Conservation (phyloP, 768 basidiomycete species). For the Filobasidium floriforme region DNA sequence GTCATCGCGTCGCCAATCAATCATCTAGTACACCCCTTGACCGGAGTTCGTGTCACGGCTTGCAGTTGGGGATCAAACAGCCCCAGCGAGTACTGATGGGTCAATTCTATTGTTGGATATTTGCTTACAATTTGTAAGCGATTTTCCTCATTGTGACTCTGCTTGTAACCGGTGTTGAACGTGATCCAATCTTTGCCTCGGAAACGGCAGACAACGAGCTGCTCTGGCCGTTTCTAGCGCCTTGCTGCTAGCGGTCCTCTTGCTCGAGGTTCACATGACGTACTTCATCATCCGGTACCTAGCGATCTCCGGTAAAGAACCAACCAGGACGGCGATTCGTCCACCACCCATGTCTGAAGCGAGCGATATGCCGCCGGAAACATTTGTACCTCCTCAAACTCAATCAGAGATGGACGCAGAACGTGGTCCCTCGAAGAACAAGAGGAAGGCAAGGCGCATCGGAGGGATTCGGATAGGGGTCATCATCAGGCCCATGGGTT, state of each 20-base stretch:
- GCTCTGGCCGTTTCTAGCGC: neutral
- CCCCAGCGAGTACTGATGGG: neutral
- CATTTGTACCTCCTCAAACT: neutral
- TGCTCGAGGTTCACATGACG: neutral
- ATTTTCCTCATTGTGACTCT: no score
- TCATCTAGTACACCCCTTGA: neutral
- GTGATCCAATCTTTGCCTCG: no score
- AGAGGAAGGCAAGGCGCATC: neutral
- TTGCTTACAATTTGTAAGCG: neutral
- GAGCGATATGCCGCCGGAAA: neutral
- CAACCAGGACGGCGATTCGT: neutral
- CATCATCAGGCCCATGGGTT: neutral
- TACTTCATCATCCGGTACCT: slow-evolving; percentile 3
- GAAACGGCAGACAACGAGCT: neutral
- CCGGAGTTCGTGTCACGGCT: neutral
- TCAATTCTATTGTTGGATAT: slow-evolving; percentile 6
- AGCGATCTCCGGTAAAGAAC: neutral
- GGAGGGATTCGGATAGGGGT: neutral
- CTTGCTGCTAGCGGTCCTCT: neutral
- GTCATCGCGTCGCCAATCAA: neutral
- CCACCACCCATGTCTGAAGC: neutral
- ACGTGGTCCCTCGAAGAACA: no score
- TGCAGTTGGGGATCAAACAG: neutral
- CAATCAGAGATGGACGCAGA: neutral
- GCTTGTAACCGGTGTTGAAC: no score